phyloP scores from a whole-genome alignment of 1,284 basidiomycete genomes.

The Pyrrhoderma noxium region DNA sequence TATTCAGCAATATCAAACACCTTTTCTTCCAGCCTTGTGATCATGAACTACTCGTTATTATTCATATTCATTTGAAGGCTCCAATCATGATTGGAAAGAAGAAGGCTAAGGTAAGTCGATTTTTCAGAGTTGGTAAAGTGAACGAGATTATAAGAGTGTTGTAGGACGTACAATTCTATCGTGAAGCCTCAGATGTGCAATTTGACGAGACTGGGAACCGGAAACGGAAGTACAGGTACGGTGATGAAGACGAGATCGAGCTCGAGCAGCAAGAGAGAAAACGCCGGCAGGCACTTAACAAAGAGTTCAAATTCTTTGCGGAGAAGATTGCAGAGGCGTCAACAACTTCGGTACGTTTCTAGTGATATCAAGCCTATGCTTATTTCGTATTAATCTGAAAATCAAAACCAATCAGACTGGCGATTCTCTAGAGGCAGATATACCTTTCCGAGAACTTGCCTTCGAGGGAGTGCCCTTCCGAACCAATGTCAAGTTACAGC shows the following conservation, averaged over 20 bases:
- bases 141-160: too few relatives aligned
- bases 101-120: slow-evolving; percentile 85
- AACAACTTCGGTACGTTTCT: slow-evolving; percentile 51
- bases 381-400: neutral
- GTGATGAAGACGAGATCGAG: slow-evolving; percentile 99
- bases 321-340: slow-evolving; percentile 89
- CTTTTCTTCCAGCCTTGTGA: slow-evolving; percentile 99
- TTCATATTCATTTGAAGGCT: slow-evolving; percentile 90
- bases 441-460: slow-evolving; percentile 95
- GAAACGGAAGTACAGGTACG: slow-evolving; percentile 94
- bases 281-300: slow-evolving; percentile 85
- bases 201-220: slow-evolving; percentile 99
- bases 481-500: slow-evolving; percentile 90
- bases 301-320: slow-evolving; percentile 91
- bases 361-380: slow-evolving; percentile 18
- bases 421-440: slow-evolving; percentile 87
- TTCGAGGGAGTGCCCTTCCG: slow-evolving; percentile 98
- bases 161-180: slow-evolving; percentile 96
- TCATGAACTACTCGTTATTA: slow-evolving; percentile 89
- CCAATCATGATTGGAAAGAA: slow-evolving; percentile 99
- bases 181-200: slow-evolving; percentile 95
- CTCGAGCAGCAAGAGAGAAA: slow-evolving; percentile 96
- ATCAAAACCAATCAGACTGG: slow-evolving; percentile 42
- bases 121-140: too few relatives aligned
- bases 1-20: slow-evolving; percentile 98